Evolutionary conservation across 495 filamentous ascomycete genomes (phyloP).

Genomic region (Daldinia decipiens): DNA sequence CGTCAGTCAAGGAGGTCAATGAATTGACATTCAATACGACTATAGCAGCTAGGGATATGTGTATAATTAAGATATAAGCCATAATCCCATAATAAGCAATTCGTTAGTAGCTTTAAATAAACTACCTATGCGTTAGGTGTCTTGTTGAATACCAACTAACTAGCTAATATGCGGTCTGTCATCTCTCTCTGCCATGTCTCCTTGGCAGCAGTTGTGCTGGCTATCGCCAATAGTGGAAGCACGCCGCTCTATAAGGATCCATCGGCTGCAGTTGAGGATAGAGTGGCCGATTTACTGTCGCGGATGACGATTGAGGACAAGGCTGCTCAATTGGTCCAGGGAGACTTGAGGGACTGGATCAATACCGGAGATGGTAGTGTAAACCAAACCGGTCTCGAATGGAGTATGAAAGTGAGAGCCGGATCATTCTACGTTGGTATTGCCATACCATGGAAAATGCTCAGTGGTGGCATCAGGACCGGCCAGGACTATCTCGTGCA

Average conservation of each 20-base stretch:
- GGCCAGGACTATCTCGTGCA: constrained; percentile 73
- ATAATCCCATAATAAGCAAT: not conserved
- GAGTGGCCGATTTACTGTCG: constrained; percentile 70
- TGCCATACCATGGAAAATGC: constrained; percentile 69
- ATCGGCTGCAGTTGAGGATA: constrained; percentile 65
- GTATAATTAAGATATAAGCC: constrained; percentile 22
- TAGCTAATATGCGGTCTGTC: constrained; percentile 18
- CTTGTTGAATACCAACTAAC: not conserved
- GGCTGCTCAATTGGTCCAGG: constrained; percentile 71
- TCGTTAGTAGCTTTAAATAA: not conserved
- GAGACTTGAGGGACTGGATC: constrained; percentile 78
- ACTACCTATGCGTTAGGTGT: constrained; percentile 3
- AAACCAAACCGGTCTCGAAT: constrained; percentile 71
- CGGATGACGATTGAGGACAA: constrained; percentile 79
- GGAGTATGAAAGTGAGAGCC: constrained; percentile 69
- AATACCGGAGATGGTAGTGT: constrained; percentile 65
- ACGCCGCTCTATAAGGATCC: constrained; percentile 69
- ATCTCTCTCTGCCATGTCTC: constrained; percentile 13
- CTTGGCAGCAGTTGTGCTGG: constrained; percentile 11
- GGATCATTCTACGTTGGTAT: constrained; percentile 77
- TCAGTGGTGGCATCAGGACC: constrained; percentile 66
- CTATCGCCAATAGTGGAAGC: constrained; percentile 20
- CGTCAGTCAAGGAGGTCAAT: constrained; percentile 18
- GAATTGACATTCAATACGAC: constrained; percentile 20
- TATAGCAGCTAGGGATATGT: constrained; percentile 22